Evolutionary conservation across 768 basidiomycete genomes (phyloP), one percentile per base, ranked within the genome.

Genomic region (Thelephora ganbajun): DNA sequence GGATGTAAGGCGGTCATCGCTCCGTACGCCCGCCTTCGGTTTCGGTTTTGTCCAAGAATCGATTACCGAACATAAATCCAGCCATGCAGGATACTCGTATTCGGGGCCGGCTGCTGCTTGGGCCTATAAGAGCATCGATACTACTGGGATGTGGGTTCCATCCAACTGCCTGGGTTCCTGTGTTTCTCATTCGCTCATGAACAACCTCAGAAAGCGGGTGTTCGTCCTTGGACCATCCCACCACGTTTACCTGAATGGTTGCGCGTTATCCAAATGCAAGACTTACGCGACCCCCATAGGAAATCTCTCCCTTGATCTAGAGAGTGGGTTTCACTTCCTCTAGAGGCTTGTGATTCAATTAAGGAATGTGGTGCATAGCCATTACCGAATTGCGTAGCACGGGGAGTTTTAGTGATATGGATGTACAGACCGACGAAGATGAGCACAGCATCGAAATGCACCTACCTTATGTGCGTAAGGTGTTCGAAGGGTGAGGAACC

Each of bases 401-500:
- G 0, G 77, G 78, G 1, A 65, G 77, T 47, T 98, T 98, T 55
- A 70, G 73, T 34, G 65, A 70, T 9, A 80, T 99, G 77, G 66
- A 65, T 14, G 54, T 71, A 2, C 56, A 66, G 1, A 79, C 78
- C 2, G 96, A 99, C 59, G 91, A 92, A 63, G 88, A 83, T 23
- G 96, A 99, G 57, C 96, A 99, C 61, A 93, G 89, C 59, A 78
- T 99, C 47, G 96, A 99, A 67, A 93, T 99, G 89, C 93, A 98
- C 57, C 73, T 98, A 14, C 92, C 94, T 5, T 93, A 89, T 61
- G 68, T 96, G 36, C 76, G 85, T 44, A 89, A 89, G 61, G 66
- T 83, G 11, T 96, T 94, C 51, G 72, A 86, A 62, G 78, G 78
- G 89, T 90, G 57, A 53, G 68, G 58, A 33, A 2, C 11, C 9